Percentiles rank a stretch among this genome's conserved stretches.
Conservation (phyloP, 306 rosid species). For the Adenanthera pavonina region DNA sequence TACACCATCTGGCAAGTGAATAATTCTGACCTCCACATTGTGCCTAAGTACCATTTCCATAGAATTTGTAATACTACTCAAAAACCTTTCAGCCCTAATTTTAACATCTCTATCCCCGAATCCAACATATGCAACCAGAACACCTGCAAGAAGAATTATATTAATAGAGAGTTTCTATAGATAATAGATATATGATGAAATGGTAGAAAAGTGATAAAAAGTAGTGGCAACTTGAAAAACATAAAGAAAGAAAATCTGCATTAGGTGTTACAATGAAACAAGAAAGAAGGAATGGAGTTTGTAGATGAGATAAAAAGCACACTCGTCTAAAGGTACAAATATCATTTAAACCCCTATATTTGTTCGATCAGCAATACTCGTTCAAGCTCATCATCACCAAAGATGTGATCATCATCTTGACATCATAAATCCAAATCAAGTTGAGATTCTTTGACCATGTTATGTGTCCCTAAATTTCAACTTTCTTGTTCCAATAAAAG, state of each 20-base stretch:
- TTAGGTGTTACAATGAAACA: conserved; percentile 20
- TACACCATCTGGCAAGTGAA: conserved; percentile 77
- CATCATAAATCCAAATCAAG: conserved; percentile 23
- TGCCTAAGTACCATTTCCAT: conserved; percentile 91
- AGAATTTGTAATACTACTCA: conserved; percentile 93
- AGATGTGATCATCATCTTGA: conserved; percentile 1
- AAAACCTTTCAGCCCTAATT: conserved; percentile 90
- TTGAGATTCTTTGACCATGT: conserved; percentile 29
- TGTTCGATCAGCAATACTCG: background rate
- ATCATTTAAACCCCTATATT: background rate
- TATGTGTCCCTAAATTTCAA: conserved; percentile 1
- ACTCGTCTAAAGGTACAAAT: background rate
- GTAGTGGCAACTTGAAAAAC: conserved; percentile 6
- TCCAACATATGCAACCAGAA: conserved; percentile 84
- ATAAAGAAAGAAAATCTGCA: conserved; percentile 4
- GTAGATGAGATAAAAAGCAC: conserved; percentile 15
- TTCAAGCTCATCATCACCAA: background rate
- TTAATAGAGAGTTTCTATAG: conserved; percentile 8
- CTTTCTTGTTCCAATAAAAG: conserved; percentile 20
- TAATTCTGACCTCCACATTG: conserved; percentile 88
- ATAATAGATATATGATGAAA: conserved; percentile 2
- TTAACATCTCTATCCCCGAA: conserved; percentile 77
- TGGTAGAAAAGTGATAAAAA: conserved; percentile 22
- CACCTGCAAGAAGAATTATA: conserved; percentile 60
- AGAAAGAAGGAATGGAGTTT: conserved; percentile 14